Base-by-base conservation (phyloP, 345 rosid species). In the Populus alba region DNA sequence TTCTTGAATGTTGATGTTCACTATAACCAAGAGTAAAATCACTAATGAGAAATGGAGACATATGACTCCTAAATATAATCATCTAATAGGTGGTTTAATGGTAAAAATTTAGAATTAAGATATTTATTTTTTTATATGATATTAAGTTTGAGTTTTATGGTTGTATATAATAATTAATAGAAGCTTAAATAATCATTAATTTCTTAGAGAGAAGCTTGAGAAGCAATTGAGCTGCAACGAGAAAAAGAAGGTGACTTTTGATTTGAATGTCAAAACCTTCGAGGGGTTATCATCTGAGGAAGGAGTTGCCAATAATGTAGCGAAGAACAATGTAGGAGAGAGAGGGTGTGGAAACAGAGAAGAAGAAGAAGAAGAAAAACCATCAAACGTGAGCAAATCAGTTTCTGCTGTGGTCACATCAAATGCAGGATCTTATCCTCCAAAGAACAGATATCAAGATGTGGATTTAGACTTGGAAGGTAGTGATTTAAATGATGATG, bases 201-300 rank as follows among this genome's bases (percentile, higher is more conserved):
- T n/a, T n/a, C n/a, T 0, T 68, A 78, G 81, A 45, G 77, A 75
- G 57, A 71, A 71, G 62, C 27, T 31, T 23, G 71, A 38, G 68
- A 71, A 71, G 57, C 65, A 70, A 71, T 15, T 49, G 49, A 75
- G 66, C 63, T 78, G 68, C 74, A n/a, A 59, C 57, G 65, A 7
- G 68, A 27, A 77, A 74, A 73, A 22, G 68, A 59, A 78, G 33
- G 79, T 69, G 68, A 29, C 76, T 15, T 70, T 82, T 63, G 65
- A 77, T 47, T 51, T 39, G 38, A 39, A 41, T 53, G 63, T 35
- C 16, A 51, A 73, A 51, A 47, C 20, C 70, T 7, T 9, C 1
- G 33, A 66, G 61, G 67, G 3, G n/a, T 72, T 76, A 15, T 31
- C 77, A 63, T 7, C 61, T 22, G 74, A 73, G 12, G 66, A 68